phyloP scores from a whole-genome alignment of 257 asterid genomes.

The Petunia axillaris region DNA sequence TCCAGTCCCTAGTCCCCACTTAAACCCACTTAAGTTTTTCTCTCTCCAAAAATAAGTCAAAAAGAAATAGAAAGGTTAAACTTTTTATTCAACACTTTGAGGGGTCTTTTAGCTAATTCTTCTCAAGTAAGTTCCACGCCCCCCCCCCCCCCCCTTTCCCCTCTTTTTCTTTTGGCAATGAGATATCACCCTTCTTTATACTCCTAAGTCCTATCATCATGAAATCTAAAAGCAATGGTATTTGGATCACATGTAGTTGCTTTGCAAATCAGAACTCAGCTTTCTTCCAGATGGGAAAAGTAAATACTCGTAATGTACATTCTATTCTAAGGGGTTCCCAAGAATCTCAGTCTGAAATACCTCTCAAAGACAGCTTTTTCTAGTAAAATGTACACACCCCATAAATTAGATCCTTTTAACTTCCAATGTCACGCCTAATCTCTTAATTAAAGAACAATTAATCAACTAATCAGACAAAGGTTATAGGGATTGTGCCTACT shows the following conservation, averaged over 20 bases:
- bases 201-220: neutral
- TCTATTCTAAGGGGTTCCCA: slow-evolving; percentile 59
- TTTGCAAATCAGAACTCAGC: slow-evolving; percentile 51
- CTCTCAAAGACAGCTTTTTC: slow-evolving; percentile 45
- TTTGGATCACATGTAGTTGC: slow-evolving; percentile 12
- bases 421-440: slow-evolving; percentile 72
- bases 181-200: neutral
- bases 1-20: no score
- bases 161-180: neutral
- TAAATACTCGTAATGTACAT: slow-evolving; percentile 41
- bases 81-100: no score
- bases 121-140: slow-evolving; percentile 54
- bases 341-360: slow-evolving; percentile 35
- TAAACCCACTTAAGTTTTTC: no score
- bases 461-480: slow-evolving; percentile 24
- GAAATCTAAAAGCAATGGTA: neutral
- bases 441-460: slow-evolving; percentile 27
- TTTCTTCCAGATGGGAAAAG: slow-evolving; percentile 43
- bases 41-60: no score
- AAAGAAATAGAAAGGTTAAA: no score
- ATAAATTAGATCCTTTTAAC: slow-evolving; percentile 26
- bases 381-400: slow-evolving; percentile 31
- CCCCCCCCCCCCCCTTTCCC: no score
- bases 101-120: no score
- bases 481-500: neutral